Percentiles rank a stretch among this genome's conserved stretches.
phyloP scores from a whole-genome alignment of 805 yeast species.

The Danielia oregonensis region DNA sequence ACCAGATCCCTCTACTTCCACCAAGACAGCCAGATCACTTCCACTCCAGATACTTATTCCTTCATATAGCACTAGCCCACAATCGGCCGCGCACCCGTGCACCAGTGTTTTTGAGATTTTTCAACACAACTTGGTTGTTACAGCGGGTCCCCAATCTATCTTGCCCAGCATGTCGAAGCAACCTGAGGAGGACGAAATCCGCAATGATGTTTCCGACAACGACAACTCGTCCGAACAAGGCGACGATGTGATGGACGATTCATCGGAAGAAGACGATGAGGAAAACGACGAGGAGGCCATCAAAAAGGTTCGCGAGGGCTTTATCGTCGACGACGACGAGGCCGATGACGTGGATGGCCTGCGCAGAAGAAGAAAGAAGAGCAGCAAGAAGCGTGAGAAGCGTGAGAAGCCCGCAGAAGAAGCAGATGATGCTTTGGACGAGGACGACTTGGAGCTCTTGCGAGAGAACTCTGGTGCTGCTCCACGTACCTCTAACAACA shows the following conservation, averaged over 20 bases:
- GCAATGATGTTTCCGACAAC: conserved; percentile 26
- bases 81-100: conserved; percentile 9
- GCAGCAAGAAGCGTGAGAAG: conserved; percentile 23
- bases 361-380: conserved; percentile 25
- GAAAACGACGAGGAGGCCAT: conserved; percentile 87
- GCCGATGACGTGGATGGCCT: conserved; percentile 41
- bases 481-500: conserved; percentile 33
- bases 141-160: conserved; percentile 4
- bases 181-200: conserved; percentile 37
- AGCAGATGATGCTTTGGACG: conserved; percentile 73
- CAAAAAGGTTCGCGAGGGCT: conserved; percentile 79
- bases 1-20: no score
- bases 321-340: conserved; percentile 90
- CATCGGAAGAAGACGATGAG: conserved; percentile 86
- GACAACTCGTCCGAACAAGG: conserved; percentile 34
- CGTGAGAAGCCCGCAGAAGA: conserved; percentile 8
- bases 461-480: conserved; percentile 86
- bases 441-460: conserved; percentile 89
- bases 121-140: background rate
- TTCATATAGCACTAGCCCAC: no score
- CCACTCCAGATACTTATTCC: no score
- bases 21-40: no score
- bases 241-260: conserved; percentile 49
- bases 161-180: conserved; percentile 26
- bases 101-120: conserved; percentile 1